A percentile compares a stretch with the other conserved stretches of the same genome.
Evolutionary conservation across 2,329 filamentous ascomycete species (phyloP).

Genomic region (Colletotrichum incanum): DNA sequence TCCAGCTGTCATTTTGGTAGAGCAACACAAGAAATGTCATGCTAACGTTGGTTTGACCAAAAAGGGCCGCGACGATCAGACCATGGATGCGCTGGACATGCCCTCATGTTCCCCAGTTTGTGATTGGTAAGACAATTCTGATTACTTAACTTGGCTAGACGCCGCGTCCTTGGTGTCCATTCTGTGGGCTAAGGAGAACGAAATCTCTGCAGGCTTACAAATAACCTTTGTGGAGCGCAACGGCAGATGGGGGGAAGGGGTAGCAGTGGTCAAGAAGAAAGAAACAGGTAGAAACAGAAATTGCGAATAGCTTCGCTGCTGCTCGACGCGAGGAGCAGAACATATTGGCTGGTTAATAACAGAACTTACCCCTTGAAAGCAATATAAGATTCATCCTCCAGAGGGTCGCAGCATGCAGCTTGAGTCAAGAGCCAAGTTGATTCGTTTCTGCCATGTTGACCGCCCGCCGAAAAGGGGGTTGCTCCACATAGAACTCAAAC

Average conservation of each 20-base stretch:
- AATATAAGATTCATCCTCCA: not conserved
- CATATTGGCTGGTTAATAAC: not conserved
- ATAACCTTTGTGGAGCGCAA: not conserved
- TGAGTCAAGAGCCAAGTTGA: not conserved
- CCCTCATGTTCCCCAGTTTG: slow-evolving; percentile 3
- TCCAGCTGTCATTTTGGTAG: not conserved
- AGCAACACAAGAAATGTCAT: slow-evolving; percentile 2
- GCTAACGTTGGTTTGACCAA: not conserved
- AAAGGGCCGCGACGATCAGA: slow-evolving; percentile 5
- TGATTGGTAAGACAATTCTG: not conserved
- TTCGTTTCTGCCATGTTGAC: not conserved
- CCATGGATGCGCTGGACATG: slow-evolving; percentile 17
- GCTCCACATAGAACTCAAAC: slow-evolving; percentile 2
- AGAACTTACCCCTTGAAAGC: too few relatives aligned
- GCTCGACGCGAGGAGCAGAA: not conserved
- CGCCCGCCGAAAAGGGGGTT: not conserved
- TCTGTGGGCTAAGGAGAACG: not conserved
- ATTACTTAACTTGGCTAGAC: not conserved
- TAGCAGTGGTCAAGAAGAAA: not conserved
- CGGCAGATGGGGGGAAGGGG: not conserved
- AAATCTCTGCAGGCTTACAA: slow-evolving; percentile 13
- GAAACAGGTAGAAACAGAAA: not conserved
- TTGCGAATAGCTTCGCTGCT: slow-evolving; percentile 31
- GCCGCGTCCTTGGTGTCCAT: not conserved
- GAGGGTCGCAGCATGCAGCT: not conserved